These are phyloP conservation scores for Chytridium lagenaria DNA, from an alignment of 371 early-diverging fungal genomes.

Conservation along the genomic window DNA sequence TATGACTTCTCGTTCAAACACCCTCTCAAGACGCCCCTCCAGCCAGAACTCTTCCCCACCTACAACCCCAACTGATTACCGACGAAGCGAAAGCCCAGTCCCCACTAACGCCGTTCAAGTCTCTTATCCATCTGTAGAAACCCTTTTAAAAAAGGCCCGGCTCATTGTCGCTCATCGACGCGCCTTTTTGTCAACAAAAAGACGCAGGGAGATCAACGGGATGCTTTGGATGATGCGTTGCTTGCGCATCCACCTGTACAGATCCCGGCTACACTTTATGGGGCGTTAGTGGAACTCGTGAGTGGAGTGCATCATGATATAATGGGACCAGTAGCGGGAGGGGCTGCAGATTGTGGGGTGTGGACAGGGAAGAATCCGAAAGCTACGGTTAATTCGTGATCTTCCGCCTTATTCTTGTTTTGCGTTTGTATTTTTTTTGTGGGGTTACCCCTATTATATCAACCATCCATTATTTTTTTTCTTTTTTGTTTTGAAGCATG, in stretches of 20 bases:
- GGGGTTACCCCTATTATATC: no score
- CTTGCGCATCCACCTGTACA: slow-evolving; percentile 4
- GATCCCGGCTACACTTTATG: slow-evolving; percentile 22
- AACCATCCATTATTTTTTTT: no score
- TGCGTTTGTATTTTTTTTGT: no score
- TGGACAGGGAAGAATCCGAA: slow-evolving; percentile 9
- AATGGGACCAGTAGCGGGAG: background rate
- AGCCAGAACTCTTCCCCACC: background rate
- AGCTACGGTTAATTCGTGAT: background rate
- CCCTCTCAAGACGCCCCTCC: slow-evolving; percentile 2
- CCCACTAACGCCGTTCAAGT: background rate
- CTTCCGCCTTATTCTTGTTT: no score
- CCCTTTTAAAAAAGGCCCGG: slow-evolving; percentile 25
- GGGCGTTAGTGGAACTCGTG: slow-evolving; percentile 23
- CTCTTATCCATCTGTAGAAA: background rate
- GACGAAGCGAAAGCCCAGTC: background rate
- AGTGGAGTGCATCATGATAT: slow-evolving; percentile 27
- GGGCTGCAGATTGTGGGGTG: slow-evolving; percentile 4
- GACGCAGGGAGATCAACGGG: background rate
- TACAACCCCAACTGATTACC: background rate
- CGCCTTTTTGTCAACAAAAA: background rate
- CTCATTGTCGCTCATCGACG: slow-evolving; percentile 16
- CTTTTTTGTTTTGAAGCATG: no score
- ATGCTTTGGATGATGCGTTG: slow-evolving; percentile 1
- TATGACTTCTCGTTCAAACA: background rate